These are phyloP conservation scores for Setaria italica DNA, from an alignment of 202 grass and related monocot genomes.

Conservation along the genomic window DNA sequence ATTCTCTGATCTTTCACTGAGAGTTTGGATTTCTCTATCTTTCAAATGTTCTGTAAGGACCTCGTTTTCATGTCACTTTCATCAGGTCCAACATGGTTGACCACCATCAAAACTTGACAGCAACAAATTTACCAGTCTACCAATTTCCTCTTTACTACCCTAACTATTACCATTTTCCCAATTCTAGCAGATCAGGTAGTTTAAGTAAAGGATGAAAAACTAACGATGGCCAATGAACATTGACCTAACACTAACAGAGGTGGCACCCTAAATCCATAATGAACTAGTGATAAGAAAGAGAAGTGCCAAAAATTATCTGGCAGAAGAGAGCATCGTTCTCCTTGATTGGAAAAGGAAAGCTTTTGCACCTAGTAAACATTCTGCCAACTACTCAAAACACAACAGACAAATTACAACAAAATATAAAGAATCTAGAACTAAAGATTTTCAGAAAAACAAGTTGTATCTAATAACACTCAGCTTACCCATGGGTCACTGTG, in stretches of 20 bases:
- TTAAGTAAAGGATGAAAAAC: conserved; percentile 11
- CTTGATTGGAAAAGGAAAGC: conserved; percentile 29
- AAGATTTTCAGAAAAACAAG: conserved; percentile 1
- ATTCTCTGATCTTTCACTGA: neutral
- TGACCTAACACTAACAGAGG: neutral
- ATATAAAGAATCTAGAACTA: neutral
- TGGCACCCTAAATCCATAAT: neutral
- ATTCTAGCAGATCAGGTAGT: neutral
- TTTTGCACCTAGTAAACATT: neutral
- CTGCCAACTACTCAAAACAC: conserved; percentile 3
- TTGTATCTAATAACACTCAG: conserved; percentile 3
- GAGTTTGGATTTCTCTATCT: neutral
- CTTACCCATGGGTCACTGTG: neutral
- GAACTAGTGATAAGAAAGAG: conserved; percentile 3
- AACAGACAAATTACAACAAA: neutral
- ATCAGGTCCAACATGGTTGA: neutral
- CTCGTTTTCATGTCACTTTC: neutral
- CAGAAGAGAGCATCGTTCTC: neutral
- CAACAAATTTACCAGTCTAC: neutral
- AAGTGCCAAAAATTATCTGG: neutral
- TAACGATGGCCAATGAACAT: neutral
- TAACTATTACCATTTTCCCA: neutral
- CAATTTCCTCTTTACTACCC: neutral
- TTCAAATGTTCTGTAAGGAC: neutral
- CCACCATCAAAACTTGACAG: neutral